phyloP scores from a whole-genome alignment of 495 filamentous ascomycete genomes.

The Cudoniella acicularis region DNA sequence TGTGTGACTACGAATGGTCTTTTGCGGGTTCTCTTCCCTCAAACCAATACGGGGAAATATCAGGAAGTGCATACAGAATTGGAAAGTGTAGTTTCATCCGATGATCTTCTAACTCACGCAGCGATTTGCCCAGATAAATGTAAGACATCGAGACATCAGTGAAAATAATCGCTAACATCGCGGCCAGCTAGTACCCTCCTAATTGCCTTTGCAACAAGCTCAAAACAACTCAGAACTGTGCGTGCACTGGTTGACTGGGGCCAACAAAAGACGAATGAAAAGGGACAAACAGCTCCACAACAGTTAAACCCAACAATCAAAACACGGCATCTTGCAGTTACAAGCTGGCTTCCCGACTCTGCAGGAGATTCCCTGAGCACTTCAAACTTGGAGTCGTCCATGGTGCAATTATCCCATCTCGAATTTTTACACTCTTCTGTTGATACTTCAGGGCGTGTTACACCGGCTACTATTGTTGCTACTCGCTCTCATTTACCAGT shows the following conservation, averaged over 20 bases:
- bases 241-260: slow-evolving; percentile 56
- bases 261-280: slow-evolving; percentile 37
- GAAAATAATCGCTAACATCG: not conserved
- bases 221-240: slow-evolving; percentile 62
- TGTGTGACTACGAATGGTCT: slow-evolving; percentile 66
- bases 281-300: slow-evolving; percentile 29
- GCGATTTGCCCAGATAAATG: slow-evolving; percentile 70
- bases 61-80: slow-evolving; percentile 64
- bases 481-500: slow-evolving; percentile 62
- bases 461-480: slow-evolving; percentile 62
- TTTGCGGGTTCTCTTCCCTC: slow-evolving; percentile 62
- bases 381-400: slow-evolving; percentile 47
- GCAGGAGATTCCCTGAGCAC: slow-evolving; percentile 27
- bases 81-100: slow-evolving; percentile 63
- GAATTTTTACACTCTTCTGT: slow-evolving; percentile 61
- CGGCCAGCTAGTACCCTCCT: slow-evolving; percentile 48
- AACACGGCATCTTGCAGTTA: slow-evolving; percentile 47
- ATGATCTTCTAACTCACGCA: slow-evolving; percentile 75
- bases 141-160: slow-evolving; percentile 27
- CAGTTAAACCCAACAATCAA: slow-evolving; percentile 38
- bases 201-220: slow-evolving; percentile 61
- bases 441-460: slow-evolving; percentile 42
- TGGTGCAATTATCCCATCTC: slow-evolving; percentile 59
- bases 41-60: slow-evolving; percentile 60
- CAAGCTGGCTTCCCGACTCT: slow-evolving; percentile 43